phyloP scores from a whole-genome alignment of 2,329 filamentous ascomycete species.

The Calonectria henricotiae region DNA sequence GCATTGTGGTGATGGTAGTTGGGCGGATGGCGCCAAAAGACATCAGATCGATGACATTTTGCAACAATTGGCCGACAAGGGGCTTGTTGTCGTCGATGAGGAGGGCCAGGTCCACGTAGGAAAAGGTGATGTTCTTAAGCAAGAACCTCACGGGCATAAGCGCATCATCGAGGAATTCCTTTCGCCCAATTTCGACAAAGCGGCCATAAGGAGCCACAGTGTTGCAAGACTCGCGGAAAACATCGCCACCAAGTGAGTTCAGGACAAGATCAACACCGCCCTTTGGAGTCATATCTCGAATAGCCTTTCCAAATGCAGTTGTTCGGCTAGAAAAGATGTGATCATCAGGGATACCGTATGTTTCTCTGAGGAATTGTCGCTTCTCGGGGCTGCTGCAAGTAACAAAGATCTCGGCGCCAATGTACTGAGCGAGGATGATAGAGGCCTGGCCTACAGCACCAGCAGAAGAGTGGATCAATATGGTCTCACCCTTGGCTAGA shows the following conservation, averaged over 20 bases:
- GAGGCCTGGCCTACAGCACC: conserved; percentile 33
- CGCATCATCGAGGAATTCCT: conserved; percentile 38
- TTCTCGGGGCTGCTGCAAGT: conserved; percentile 28
- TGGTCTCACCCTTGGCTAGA: conserved; percentile 42
- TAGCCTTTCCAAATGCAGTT: conserved; percentile 5
- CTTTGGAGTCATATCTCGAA: conserved; percentile 26
- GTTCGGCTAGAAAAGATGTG: conserved; percentile 35
- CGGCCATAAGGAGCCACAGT: conserved; percentile 28
- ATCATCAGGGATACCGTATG: conserved; percentile 28
- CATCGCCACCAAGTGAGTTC: conserved; percentile 32
- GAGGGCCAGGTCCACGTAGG: conserved; percentile 39
- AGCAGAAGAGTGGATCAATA: conserved; percentile 34
- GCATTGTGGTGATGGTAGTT: conserved; percentile 26
- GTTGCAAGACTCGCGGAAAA: conserved; percentile 35
- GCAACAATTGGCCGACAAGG: conserved; percentile 25
- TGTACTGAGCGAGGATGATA: conserved; percentile 28
- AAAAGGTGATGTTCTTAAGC: conserved; percentile 32
- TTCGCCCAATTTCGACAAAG: conserved; percentile 33
- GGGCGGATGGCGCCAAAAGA: conserved; percentile 24
- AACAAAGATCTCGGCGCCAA: conserved; percentile 34
- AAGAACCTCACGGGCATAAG: conserved; percentile 30
- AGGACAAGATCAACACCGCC: conserved; percentile 36
- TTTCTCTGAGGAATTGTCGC: conserved; percentile 24
- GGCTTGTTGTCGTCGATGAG: conserved; percentile 32
- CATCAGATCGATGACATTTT: conserved; percentile 31